Evolutionary conservation across 2,329 filamentous ascomycete genomes (phyloP).

Genomic region (Exophiala aquamarina): DNA sequence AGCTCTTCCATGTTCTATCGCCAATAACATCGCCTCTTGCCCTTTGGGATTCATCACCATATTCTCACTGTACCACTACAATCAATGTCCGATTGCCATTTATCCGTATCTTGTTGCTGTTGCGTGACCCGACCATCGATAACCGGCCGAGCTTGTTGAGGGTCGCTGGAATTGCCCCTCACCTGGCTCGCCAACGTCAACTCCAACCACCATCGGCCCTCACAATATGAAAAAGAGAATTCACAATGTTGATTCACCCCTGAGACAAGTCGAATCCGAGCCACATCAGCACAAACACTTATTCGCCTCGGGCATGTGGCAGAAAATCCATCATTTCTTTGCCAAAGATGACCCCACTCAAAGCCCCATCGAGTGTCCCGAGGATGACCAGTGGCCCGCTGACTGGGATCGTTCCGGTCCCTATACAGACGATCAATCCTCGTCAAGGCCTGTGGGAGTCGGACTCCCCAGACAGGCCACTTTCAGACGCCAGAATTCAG

Average conservation of each 20-base stretch:
- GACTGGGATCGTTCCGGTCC: conserved; percentile 12
- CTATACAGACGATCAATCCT: conserved; percentile 8
- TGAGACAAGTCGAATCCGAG: conserved; percentile 21
- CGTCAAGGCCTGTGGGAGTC: conserved; percentile 60
- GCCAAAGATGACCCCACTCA: conserved; percentile 21
- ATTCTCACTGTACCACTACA: conserved; percentile 18
- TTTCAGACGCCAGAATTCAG: conserved; percentile 80
- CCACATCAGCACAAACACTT: conserved; percentile 17
- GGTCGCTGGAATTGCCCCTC: conserved; percentile 16
- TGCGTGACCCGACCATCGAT: conserved; percentile 9
- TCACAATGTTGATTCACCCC: conserved; percentile 20
- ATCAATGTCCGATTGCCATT: conserved; percentile 20
- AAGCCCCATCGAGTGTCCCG: conserved; percentile 19
- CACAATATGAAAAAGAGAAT: conserved; percentile 26
- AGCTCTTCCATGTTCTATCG: conserved; percentile 12
- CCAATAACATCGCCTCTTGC: conserved; percentile 18
- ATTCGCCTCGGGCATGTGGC: conserved; percentile 46
- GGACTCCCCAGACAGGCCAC: conserved; percentile 75
- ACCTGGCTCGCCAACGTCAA: conserved; percentile 3
- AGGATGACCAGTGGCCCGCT: conserved; percentile 18
- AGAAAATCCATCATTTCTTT: conserved; percentile 36
- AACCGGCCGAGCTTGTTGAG: conserved; percentile 1
- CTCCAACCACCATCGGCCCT: conserved; percentile 6
- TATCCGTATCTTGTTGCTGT: conserved; percentile 8
- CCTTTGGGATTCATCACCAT: conserved; percentile 5